phyloP scores from a whole-genome alignment of 2,329 filamentous ascomycete genomes.

The Capronia epimyces region DNA sequence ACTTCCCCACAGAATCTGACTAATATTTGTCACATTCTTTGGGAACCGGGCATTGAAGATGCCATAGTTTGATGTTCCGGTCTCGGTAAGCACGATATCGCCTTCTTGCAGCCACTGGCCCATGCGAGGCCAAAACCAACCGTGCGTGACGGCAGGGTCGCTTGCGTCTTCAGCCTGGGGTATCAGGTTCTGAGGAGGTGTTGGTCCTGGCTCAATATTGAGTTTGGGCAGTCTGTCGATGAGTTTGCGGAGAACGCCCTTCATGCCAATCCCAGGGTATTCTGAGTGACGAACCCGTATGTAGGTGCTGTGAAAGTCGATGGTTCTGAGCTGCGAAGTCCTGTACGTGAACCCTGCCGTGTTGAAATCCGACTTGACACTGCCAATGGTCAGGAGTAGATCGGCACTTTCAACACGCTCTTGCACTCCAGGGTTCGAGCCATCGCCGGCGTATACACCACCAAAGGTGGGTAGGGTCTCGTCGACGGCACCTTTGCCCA shows the following conservation, averaged over 20 bases:
- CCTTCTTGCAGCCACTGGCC: constrained; percentile 49
- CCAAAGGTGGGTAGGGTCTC: constrained; percentile 46
- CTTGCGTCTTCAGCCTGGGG: constrained; percentile 29
- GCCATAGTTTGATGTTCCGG: constrained; percentile 56
- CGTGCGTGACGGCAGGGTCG: constrained; percentile 48
- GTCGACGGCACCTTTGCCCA: constrained; percentile 49
- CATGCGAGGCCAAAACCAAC: constrained; percentile 55
- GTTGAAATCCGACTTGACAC: constrained; percentile 46
- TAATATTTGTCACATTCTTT: constrained; percentile 45
- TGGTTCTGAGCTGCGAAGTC: constrained; percentile 68
- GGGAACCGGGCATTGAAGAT: constrained; percentile 50
- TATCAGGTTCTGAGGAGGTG: constrained; percentile 54
- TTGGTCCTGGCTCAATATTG: constrained; percentile 50
- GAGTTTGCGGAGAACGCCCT: constrained; percentile 68
- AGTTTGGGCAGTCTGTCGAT: constrained; percentile 55
- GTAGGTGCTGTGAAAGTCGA: constrained; percentile 73
- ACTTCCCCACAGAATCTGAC: constrained; percentile 53
- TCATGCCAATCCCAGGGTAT: constrained; percentile 73
- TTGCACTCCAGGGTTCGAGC: constrained; percentile 36
- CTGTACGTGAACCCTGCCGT: constrained; percentile 50
- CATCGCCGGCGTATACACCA: constrained; percentile 46
- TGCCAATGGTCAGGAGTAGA: constrained; percentile 46
- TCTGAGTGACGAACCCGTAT: constrained; percentile 70
- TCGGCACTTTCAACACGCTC: constrained; percentile 42
- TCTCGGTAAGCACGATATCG: constrained; percentile 56